phyloP scores from a whole-genome alignment of 176 grass and related monocot species.

The Calamus simplicifolius region DNA sequence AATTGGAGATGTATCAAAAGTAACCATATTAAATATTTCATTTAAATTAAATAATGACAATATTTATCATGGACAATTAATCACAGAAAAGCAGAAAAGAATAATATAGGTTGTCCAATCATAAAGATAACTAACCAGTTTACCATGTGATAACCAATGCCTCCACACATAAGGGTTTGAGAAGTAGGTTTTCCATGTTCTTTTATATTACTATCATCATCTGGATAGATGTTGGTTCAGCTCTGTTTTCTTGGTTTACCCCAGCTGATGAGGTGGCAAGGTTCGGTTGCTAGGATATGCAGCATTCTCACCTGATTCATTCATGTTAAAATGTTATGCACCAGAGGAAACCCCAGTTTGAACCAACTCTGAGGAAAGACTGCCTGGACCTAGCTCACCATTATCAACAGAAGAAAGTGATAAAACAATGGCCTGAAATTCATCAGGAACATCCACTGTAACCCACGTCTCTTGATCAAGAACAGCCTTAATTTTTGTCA shows the following conservation, averaged over 20 bases:
- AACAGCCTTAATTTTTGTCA: slow-evolving; percentile 98
- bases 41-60: too few species aligned
- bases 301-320: slow-evolving; percentile 35
- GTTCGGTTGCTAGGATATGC: slow-evolving; percentile 39
- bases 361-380: slow-evolving; percentile 29
- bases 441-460: slow-evolving; percentile 83
- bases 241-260: slow-evolving; percentile 35
- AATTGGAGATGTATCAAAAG: too few species aligned
- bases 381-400: slow-evolving; percentile 39
- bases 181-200: slow-evolving; percentile 35
- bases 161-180: slow-evolving; percentile 73
- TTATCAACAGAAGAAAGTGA: slow-evolving; percentile 65
- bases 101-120: not conserved
- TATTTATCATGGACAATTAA: too few species aligned
- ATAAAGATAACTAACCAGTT: slow-evolving; percentile 91
- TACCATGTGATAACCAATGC: slow-evolving; percentile 98
- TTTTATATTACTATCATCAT: slow-evolving; percentile 34
- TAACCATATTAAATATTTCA: too few species aligned
- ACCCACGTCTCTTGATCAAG: slow-evolving; percentile 98
- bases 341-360: slow-evolving; percentile 30
- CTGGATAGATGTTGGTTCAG: slow-evolving; percentile 42
- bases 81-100: not conserved
- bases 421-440: slow-evolving; percentile 91
- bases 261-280: slow-evolving; percentile 1
- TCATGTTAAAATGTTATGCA: slow-evolving; percentile 26